Evolutionary conservation across 2,329 filamentous ascomycete genomes (phyloP).

Genomic region (Aspergillus melleus): DNA sequence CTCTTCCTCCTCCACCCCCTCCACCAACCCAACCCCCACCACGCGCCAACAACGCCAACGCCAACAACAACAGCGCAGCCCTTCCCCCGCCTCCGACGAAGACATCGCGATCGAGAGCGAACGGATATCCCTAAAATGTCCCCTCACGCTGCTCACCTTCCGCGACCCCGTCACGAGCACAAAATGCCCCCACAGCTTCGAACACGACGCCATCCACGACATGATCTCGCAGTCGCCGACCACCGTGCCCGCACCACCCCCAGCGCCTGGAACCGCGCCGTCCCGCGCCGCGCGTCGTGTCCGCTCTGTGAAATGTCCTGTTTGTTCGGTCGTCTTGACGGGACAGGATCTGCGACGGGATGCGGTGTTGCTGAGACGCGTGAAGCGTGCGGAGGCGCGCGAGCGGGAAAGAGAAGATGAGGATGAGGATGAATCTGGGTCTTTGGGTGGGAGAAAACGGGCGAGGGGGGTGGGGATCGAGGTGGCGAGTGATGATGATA

Average conservation of each 20-base stretch:
- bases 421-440: slow-evolving; percentile 20
- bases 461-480: slow-evolving; percentile 27
- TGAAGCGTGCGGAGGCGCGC: slow-evolving; percentile 34
- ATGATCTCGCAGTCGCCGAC: slow-evolving; percentile 42
- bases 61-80: slow-evolving; percentile 11
- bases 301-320: slow-evolving; percentile 41
- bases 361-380: slow-evolving; percentile 39
- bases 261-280: slow-evolving; percentile 10
- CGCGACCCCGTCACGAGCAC: slow-evolving; percentile 48
- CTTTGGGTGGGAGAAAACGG: slow-evolving; percentile 14
- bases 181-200: slow-evolving; percentile 53
- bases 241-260: slow-evolving; percentile 25
- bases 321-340: slow-evolving; percentile 41
- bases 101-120: slow-evolving; percentile 48
- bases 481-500: slow-evolving; percentile 32
- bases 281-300: slow-evolving; percentile 19
- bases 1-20: slow-evolving; percentile 11
- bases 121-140: slow-evolving; percentile 48
- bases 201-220: slow-evolving; percentile 45
- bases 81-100: slow-evolving; percentile 18
- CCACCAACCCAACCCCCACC: slow-evolving; percentile 8
- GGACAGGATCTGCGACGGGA: slow-evolving; percentile 41
- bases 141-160: slow-evolving; percentile 49
- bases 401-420: slow-evolving; percentile 34
- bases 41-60: slow-evolving; percentile 19